Conservation (phyloP, 768 basidiomycete species). For the Leccinum variicolor region DNA sequence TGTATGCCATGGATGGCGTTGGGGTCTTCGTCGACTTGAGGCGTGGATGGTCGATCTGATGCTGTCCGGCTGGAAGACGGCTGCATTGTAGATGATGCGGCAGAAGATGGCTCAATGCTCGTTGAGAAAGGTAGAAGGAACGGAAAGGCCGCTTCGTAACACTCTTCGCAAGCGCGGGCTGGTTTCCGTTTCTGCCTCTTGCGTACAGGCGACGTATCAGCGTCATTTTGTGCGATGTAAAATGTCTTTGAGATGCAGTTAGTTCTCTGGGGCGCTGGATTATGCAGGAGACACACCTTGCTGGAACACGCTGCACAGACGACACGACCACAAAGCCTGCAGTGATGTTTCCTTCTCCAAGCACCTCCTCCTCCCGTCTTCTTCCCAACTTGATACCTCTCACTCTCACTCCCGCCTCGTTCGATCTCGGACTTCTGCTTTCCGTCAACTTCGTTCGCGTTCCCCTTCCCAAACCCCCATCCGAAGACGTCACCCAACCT, state of each 20-base stretch:
- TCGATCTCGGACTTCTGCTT: constrained; percentile 12
- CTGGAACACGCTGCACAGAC: constrained; percentile 84
- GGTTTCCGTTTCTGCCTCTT: constrained; percentile 51
- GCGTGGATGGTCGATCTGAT: constrained; percentile 20
- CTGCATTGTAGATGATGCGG: constrained; percentile 5
- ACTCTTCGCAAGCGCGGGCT: constrained; percentile 80
- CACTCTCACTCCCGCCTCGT: constrained; percentile 5
- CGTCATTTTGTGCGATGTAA: constrained; percentile 50
- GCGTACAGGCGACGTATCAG: constrained; percentile 37
- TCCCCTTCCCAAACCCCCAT: constrained; percentile 40
- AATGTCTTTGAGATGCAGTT: constrained; percentile 58
- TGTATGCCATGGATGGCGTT: constrained; percentile 16
- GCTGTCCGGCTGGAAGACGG: constrained; percentile 8
- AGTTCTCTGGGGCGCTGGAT: neutral
- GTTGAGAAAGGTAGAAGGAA: constrained; percentile 22
- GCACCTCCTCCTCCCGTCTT: constrained; percentile 18
- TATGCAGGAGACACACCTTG: constrained; percentile 44
- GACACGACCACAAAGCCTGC: constrained; percentile 80
- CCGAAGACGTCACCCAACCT: constrained; percentile 26
- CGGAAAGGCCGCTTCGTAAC: constrained; percentile 86
- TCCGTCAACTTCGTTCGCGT: constrained; percentile 4
- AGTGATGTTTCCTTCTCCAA: constrained; percentile 75
- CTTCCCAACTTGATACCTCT: constrained; percentile 7
- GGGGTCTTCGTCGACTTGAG: constrained; percentile 10
- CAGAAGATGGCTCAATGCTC: constrained; percentile 4